Evolutionary conservation across 1,284 basidiomycete species (phyloP).

Genomic region (Pseudozyma pruni): DNA sequence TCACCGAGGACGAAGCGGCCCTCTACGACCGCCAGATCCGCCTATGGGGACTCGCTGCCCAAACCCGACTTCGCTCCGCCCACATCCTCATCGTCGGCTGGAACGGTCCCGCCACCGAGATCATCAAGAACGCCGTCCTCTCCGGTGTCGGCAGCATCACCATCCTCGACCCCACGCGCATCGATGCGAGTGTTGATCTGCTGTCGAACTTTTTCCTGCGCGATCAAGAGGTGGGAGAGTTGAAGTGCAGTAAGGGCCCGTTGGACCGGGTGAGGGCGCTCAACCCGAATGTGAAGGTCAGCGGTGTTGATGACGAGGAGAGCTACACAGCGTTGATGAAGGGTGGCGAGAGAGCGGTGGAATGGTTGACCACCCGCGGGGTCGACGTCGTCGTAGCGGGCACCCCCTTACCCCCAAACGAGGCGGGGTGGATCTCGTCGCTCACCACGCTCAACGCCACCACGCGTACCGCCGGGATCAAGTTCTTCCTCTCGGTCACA

Average conservation of each 20-base stretch:
- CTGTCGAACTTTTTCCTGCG: conserved; percentile 93
- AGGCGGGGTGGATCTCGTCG: background rate
- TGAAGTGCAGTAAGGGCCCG: conserved; percentile 24
- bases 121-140: conserved; percentile 85
- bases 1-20: conserved; percentile 78
- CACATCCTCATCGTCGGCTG: conserved; percentile 86
- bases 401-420: conserved; percentile 1
- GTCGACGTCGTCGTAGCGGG: conserved; percentile 63
- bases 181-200: conserved; percentile 76
- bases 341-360: conserved; percentile 38
- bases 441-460: conserved; percentile 81
- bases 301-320: conserved; percentile 67
- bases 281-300: conserved; percentile 88
- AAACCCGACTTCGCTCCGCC: conserved; percentile 93
- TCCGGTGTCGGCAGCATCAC: conserved; percentile 73
- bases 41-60: conserved; percentile 96
- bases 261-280: conserved; percentile 79
- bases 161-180: conserved; percentile 70
- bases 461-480: conserved; percentile 71
- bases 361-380: conserved; percentile 70
- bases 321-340: conserved; percentile 21
- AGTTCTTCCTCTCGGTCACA: conserved; percentile 85
- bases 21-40: conserved; percentile 97
- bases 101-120: conserved; percentile 89
- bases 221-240: conserved; percentile 79